Base-by-base conservation (phyloP, 1,139 yeast genomes). In the Zygosaccharomyces pseudobailii region DNA sequence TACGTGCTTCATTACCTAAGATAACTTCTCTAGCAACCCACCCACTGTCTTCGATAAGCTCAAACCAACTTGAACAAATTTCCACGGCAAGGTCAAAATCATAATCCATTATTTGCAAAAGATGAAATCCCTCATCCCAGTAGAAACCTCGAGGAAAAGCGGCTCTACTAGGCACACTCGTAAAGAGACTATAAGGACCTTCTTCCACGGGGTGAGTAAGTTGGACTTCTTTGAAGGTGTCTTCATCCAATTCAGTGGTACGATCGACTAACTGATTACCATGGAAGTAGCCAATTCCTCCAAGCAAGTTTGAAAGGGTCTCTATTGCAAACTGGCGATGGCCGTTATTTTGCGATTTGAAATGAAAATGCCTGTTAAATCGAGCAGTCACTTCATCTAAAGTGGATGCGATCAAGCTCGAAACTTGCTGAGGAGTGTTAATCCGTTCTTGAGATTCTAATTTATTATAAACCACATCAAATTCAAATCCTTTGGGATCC, bases 71-170 rank as follows among this genome's bases (percentile, higher is more conserved):
- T 59, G 84, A 77, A 50, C 89, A 65, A 24, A 92, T 82, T 55
- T 88, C 96, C 51, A 90, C 71, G 0, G 83, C 88, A 39, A 92
- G 71, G 61, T 89, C 96, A 7, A 88, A 78, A 65, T 92, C 98
- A 64, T 84, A 90, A 44, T 84, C 83, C 54, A 87, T 67, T 32
- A 92, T 71, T 3, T 96, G 96, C 35, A 90, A 72, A 53, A 92
- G 72, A 65, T 92, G 96, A 68, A 92, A 92, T 0, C 99, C 99
- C 69, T 94, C 98, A 67, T 94, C 99, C 99, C 99, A 92, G 62
- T 87, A 87, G 62, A 92, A 92, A 0, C 99, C 99, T 54, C 98
- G 76, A 6, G 98, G 97, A 68, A 92, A 92, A 60, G 87, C 87
- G 0, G 96, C 89, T 48, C 98, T 75, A 41, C 96, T 87, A 1